These are phyloP conservation scores for Hanseniaspora opuntiae DNA, from an alignment of 805 yeast genomes.

Conservation along the genomic window DNA sequence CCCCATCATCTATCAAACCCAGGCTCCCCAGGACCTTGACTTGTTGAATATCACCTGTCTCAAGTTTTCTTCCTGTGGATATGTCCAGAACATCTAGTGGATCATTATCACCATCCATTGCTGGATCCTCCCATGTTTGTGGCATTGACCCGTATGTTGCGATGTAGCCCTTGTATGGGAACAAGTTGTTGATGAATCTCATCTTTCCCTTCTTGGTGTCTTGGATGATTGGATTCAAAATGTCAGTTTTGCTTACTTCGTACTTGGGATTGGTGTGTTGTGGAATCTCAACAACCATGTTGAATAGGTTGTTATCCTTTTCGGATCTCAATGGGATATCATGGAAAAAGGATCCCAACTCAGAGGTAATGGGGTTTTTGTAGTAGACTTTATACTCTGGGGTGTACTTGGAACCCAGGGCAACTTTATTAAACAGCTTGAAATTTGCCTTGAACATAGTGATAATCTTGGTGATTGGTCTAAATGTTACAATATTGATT, in stretches of 20 bases:
- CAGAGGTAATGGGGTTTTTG: conserved; percentile 24
- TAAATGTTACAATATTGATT: too few species aligned
- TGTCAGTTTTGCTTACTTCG: conserved; percentile 76
- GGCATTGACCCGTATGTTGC: conserved; percentile 99
- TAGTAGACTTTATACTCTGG: conserved; percentile 24
- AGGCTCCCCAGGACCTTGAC: conserved; percentile 63
- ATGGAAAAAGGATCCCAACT: conserved; percentile 40
- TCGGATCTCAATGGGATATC: conserved; percentile 35
- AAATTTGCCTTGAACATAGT: not conserved
- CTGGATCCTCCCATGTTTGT: conserved; percentile 72
- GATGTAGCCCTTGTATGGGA: conserved; percentile 97
- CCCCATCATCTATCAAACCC: conserved; percentile 84
- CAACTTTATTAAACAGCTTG: not conserved
- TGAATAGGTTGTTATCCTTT: conserved; percentile 7
- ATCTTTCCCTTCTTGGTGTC: conserved; percentile 95
- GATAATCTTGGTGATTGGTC: not conserved
- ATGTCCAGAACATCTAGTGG: conserved; percentile 92
- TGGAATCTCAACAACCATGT: conserved; percentile 89
- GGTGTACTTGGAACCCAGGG: conserved; percentile 20
- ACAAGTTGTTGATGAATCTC: conserved; percentile 90
- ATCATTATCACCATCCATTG: conserved; percentile 69
- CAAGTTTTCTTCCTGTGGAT: conserved; percentile 32
- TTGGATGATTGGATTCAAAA: conserved; percentile 87
- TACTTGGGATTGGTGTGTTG: conserved; percentile 97
- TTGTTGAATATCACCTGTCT: conserved; percentile 49